These are phyloP conservation scores for Kalaharituber pfeilii DNA, from an alignment of 2,329 filamentous ascomycete species.

Conservation along the genomic window DNA sequence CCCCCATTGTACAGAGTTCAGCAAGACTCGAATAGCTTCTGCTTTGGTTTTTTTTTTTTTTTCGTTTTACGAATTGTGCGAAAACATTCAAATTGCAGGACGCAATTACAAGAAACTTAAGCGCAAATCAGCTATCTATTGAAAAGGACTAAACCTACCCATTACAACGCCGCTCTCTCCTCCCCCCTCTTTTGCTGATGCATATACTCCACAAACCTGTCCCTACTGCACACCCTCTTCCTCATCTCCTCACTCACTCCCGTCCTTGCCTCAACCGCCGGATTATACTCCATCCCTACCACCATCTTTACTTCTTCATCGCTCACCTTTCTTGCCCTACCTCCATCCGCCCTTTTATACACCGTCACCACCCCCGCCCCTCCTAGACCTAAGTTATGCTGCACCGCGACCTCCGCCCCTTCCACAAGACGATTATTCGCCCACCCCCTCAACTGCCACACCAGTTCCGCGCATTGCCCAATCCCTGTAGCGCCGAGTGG, in stretches of 20 bases:
- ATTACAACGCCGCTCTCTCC: constrained; percentile 6
- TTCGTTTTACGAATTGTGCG: no score
- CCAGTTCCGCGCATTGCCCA: constrained; percentile 83
- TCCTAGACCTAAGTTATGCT: constrained; percentile 85
- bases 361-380: constrained; percentile 83
- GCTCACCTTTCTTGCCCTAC: constrained; percentile 32
- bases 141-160: no score
- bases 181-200: not conserved
- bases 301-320: constrained; percentile 46
- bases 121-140: no score
- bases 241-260: constrained; percentile 71
- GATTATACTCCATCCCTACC: constrained; percentile 72
- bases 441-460: constrained; percentile 92
- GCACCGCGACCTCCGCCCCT: constrained; percentile 52
- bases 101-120: no score
- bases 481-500: constrained; percentile 87
- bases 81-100: no score
- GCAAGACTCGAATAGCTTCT: no score
- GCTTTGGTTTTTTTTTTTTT: no score
- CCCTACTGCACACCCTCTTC: constrained; percentile 40
- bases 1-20: no score
- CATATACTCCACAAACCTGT: constrained; percentile 13
- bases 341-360: constrained; percentile 66
- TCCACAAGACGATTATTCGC: constrained; percentile 68
- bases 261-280: constrained; percentile 61